These are phyloP conservation scores for Tulasnella sp. DNA, from an alignment of 768 basidiomycete species.

Conservation along the genomic window DNA sequence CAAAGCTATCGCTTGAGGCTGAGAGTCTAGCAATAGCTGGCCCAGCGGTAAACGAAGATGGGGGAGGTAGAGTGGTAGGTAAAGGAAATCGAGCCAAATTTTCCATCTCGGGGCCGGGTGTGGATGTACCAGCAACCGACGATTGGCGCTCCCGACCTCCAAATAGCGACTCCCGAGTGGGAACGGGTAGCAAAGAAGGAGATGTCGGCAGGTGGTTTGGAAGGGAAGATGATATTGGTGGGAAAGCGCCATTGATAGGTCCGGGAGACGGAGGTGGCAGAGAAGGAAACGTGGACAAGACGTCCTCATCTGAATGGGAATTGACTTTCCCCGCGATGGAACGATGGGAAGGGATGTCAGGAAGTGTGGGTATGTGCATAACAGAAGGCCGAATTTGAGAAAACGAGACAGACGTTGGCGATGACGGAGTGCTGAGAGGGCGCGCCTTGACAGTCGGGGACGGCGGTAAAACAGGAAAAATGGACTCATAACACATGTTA, in stretches of 20 bases:
- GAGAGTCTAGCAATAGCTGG: neutral
- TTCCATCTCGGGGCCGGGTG: neutral
- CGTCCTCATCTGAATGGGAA: neutral
- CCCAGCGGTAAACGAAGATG: neutral
- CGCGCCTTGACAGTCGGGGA: constrained; percentile 5
- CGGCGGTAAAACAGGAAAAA: constrained; percentile 55
- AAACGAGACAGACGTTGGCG: neutral
- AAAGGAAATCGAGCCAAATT: neutral
- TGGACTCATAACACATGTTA: constrained; percentile 78
- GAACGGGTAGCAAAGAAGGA: neutral
- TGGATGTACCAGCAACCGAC: neutral
- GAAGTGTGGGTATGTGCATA: constrained; percentile 21
- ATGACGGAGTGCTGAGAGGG: neutral
- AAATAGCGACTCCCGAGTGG: neutral
- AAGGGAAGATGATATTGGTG: neutral
- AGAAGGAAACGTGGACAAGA: neutral
- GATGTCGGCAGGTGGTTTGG: neutral
- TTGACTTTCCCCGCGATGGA: neutral
- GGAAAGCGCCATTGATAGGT: neutral
- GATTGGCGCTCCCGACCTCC: neutral
- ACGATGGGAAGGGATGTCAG: constrained; percentile 17
- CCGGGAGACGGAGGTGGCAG: neutral
- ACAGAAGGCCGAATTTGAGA: constrained; percentile 10
- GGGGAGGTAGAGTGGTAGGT: neutral
- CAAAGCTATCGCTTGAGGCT: neutral